Evolutionary conservation across 192 early-diverging fungal species (phyloP).

Genomic region (Jimgerdemannia flammicorona): DNA sequence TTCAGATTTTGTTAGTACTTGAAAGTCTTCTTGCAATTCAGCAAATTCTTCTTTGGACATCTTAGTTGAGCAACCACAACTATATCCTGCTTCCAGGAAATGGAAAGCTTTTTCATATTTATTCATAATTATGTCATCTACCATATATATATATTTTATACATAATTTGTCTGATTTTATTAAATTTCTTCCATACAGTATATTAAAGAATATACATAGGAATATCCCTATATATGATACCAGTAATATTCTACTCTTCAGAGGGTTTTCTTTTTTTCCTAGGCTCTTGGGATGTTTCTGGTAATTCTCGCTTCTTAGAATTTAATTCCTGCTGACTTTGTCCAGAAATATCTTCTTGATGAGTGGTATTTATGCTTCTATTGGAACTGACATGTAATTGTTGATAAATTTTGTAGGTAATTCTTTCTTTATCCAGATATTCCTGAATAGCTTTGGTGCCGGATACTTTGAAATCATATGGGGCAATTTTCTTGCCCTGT

Average conservation of each 20-base stretch:
- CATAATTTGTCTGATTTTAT: not conserved
- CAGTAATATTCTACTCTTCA: not conserved
- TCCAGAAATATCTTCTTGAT: not conserved
- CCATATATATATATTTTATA: not conserved
- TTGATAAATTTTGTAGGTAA: not conserved
- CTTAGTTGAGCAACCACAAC: too few relatives aligned
- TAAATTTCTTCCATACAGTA: not conserved
- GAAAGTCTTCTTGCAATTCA: too few relatives aligned
- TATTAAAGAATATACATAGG: not conserved
- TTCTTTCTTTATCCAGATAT: not conserved
- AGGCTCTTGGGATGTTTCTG: not conserved
- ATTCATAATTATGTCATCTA: too few relatives aligned
- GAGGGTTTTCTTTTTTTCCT: not conserved
- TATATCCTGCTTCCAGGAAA: too few relatives aligned
- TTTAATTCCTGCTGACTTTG: not conserved
- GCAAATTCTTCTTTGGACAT: too few relatives aligned
- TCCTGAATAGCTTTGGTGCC: not conserved
- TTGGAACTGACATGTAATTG: not conserved
- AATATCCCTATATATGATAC: not conserved
- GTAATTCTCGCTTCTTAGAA: not conserved
- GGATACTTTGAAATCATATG: not conserved
- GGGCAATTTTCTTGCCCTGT: not conserved
- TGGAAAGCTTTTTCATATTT: too few relatives aligned
- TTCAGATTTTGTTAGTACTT: too few relatives aligned
- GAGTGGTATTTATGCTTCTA: not conserved